Conservation (phyloP, 495 filamentous ascomycete species). For the Aspergillus sclerotioniger region DNA sequence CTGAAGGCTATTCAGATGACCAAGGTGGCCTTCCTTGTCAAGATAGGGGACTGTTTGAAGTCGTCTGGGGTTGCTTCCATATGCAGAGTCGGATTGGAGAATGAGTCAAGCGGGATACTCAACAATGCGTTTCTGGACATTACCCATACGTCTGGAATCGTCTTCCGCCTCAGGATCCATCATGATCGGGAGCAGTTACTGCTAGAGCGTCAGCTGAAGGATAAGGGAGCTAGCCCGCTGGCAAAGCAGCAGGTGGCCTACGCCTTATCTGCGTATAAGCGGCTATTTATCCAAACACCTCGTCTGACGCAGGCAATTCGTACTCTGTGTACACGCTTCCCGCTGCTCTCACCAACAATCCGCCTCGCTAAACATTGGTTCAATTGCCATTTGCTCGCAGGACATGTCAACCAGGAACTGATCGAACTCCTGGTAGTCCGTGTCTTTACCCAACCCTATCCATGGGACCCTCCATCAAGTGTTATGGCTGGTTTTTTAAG, state of each 20-base stretch:
- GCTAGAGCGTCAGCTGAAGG: conserved; percentile 73
- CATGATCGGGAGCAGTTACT: conserved; percentile 83
- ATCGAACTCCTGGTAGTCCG: conserved; percentile 76
- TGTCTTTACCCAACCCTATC: conserved; percentile 77
- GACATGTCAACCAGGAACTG: conserved; percentile 73
- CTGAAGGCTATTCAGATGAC: conserved; percentile 86
- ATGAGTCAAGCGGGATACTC: conserved; percentile 58
- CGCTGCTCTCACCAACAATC: conserved; percentile 77
- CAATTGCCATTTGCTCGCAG: conserved; percentile 70
- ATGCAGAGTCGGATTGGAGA: conserved; percentile 77
- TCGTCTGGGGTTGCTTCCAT: conserved; percentile 48
- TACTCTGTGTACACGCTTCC: conserved; percentile 75
- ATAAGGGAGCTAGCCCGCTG: conserved; percentile 60
- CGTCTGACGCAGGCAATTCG: conserved; percentile 77
- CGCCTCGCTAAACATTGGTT: conserved; percentile 93
- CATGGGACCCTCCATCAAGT: conserved; percentile 75
- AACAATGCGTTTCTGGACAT: conserved; percentile 87
- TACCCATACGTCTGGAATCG: conserved; percentile 62
- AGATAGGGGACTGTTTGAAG: conserved; percentile 70
- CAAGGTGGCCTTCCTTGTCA: conserved; percentile 87
- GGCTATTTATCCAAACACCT: conserved; percentile 67
- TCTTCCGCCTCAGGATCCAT: conserved; percentile 56
- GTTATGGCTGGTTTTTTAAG: conserved; percentile 79
- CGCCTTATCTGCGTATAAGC: conserved; percentile 68
- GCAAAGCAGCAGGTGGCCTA: conserved; percentile 63